phyloP scores from a whole-genome alignment of 192 early-diverging fungal genomes.

The Ramicandelaber brevisporus region DNA sequence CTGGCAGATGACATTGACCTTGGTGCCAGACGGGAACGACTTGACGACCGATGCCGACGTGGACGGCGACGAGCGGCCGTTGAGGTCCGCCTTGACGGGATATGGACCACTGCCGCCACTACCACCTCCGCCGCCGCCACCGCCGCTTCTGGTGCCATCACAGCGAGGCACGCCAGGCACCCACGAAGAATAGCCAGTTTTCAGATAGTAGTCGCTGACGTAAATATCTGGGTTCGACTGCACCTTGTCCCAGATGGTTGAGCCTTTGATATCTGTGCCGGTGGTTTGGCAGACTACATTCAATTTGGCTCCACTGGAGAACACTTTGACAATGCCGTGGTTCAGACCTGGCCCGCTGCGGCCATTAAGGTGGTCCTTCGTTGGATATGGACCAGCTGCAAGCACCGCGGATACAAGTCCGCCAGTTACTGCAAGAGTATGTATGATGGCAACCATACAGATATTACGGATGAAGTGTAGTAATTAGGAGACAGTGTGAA shows the following conservation, averaged over 20 bases:
- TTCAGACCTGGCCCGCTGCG: neutral
- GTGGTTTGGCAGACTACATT: neutral
- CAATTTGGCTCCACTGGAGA: neutral
- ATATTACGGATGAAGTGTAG: too few species aligned
- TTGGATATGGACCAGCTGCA: too few species aligned
- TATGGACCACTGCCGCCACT: too few species aligned
- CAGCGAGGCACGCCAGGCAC: too few species aligned
- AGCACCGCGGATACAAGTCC: too few species aligned
- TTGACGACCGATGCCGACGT: neutral
- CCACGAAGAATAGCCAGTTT: neutral
- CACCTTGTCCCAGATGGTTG: slow-evolving; percentile 1
- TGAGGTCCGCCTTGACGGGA: too few species aligned
- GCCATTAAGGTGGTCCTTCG: too few species aligned
- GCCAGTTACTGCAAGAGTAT: too few species aligned
- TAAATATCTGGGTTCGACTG: slow-evolving; percentile 2
- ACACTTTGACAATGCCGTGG: neutral
- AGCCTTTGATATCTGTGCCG: neutral
- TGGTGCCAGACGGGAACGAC: neutral
- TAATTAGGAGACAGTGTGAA: too few species aligned
- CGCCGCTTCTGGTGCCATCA: slow-evolving; percentile 1
- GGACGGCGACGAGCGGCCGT: neutral
- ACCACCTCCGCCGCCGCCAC: neutral
- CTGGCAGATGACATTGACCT: neutral
- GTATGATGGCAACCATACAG: too few species aligned
- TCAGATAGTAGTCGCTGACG: slow-evolving; percentile 4